A percentile compares a stretch with the other conserved stretches of the same genome.
phyloP scores from a whole-genome alignment of 257 asterid genomes.

The Ligustrum vulgare region DNA sequence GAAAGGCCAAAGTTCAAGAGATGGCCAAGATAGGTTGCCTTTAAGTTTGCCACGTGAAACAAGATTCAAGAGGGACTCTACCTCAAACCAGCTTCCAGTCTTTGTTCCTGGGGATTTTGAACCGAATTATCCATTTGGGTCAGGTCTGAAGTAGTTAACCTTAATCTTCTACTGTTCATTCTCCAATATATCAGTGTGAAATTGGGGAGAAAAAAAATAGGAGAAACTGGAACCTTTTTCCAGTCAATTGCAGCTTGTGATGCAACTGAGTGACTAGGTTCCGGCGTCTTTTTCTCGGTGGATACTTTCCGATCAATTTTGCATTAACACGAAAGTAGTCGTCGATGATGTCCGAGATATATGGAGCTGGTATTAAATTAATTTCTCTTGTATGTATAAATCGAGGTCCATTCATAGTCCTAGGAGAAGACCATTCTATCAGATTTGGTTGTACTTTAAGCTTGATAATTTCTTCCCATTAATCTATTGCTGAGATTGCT shows the following conservation, averaged over 20 bases:
- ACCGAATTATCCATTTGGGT: slow-evolving; percentile 43
- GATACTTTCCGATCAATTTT: neutral
- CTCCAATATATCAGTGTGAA: neutral
- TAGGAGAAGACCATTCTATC: neutral
- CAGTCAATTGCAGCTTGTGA: neutral
- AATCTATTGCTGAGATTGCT: neutral
- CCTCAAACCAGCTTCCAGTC: slow-evolving; percentile 90
- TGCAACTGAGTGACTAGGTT: neutral
- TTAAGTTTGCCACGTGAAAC: slow-evolving; percentile 52
- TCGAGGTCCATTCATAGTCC: neutral
- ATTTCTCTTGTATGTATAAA: neutral
- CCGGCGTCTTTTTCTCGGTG: neutral
- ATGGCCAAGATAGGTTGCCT: slow-evolving; percentile 46
- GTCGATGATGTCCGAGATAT: neutral
- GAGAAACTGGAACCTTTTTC: neutral
- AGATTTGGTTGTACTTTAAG: neutral
- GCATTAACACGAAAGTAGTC: neutral
- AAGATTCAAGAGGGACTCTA: slow-evolving; percentile 71
- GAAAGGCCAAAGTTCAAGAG: slow-evolving; percentile 42
- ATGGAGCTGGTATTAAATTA: neutral
- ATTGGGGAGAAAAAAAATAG: neutral
- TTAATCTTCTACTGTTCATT: neutral
- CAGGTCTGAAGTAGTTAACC: slow-evolving; percentile 39
- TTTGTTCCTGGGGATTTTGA: slow-evolving; percentile 71
- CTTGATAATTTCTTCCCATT: neutral